Base-by-base conservation (phyloP, 2,329 filamentous ascomycete genomes). In the Xylaria sp. region DNA sequence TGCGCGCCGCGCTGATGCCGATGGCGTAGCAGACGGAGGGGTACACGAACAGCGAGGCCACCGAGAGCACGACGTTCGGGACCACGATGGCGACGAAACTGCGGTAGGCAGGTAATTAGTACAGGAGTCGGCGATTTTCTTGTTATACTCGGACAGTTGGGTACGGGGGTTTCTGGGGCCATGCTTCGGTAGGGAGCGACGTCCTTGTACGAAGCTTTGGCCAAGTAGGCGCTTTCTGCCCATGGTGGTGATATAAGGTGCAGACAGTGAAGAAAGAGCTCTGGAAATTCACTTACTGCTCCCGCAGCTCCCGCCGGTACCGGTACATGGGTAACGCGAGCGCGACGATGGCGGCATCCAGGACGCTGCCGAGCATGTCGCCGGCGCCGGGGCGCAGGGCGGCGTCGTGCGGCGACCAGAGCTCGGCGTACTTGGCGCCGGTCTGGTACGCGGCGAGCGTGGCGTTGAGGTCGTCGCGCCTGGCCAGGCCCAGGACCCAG, bases 251-350 rank as follows among this genome's bases (percentile, higher is more conserved):
- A n/a, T n/a, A n/a, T n/a, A n/a, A n/a, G n/a, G n/a, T n/a, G n/a
- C n/a, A n/a, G n/a, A n/a, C n/a, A n/a, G n/a, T n/a, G n/a, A n/a
- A n/a, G n/a, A n/a, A n/a, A n/a, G n/a, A n/a, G n/a, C n/a, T n/a
- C n/a, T n/a, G n/a, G n/a, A n/a, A n/a, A n/a, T n/a, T n/a, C n/a
- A n/a, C n/a, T n/a, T n/a, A n/a, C n/a, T 84, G 80, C 16, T 72
- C 67, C 19, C 72, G 72, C 13, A 86, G 74, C 69, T 86, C 82
- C 38, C 77, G 73, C 2, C 82, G 78, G 69, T 85, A 85, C 51
- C 80, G 78, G 65, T 80, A 85, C 81, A 86, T 86, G 0, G 83
- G 82, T 17, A 86, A 69, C 2, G 83, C 82, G 2, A 86, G 75
- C 1, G 81, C 75, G 0, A 86, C 79, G 58, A 86, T 86, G 56